Evolutionary conservation across 176 grass and related monocot species (phyloP).

Genomic region (Areca catechu): DNA sequence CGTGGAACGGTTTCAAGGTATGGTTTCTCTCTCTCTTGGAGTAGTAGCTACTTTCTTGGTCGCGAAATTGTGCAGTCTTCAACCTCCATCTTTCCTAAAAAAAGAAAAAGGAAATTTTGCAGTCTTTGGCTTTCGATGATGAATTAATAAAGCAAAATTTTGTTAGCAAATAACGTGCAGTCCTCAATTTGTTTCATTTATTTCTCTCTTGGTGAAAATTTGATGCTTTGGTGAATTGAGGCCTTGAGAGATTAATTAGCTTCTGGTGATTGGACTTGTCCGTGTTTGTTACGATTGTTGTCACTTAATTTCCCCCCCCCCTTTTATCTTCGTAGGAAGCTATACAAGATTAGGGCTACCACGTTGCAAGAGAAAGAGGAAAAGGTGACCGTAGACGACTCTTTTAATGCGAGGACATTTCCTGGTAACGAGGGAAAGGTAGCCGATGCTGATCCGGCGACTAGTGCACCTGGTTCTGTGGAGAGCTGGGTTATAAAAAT

Average conservation of each 20-base stretch:
- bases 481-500: conserved; percentile 43
- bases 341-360: conserved; percentile 29
- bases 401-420: conserved; percentile 30
- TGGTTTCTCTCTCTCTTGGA: neutral
- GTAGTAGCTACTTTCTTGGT: neutral
- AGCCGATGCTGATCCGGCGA: conserved; percentile 5
- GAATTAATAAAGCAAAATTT: too few species aligned
- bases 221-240: too few species aligned
- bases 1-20: conserved; percentile 22
- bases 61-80: too few species aligned
- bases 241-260: too few species aligned
- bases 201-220: too few species aligned
- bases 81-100: too few species aligned
- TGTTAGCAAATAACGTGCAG: too few species aligned
- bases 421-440: conserved; percentile 6
- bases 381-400: conserved; percentile 47
- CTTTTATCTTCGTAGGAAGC: conserved; percentile 3
- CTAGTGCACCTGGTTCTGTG: conserved; percentile 3
- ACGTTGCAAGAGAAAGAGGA: conserved; percentile 38
- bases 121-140: too few species aligned
- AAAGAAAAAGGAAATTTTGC: too few species aligned
- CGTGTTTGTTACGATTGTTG: too few species aligned
- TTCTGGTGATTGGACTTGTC: too few species aligned
- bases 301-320: neutral
- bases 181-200: too few species aligned